Base-by-base conservation (phyloP, 2,329 filamentous ascomycete species). In the Exophiala alcalophila region DNA sequence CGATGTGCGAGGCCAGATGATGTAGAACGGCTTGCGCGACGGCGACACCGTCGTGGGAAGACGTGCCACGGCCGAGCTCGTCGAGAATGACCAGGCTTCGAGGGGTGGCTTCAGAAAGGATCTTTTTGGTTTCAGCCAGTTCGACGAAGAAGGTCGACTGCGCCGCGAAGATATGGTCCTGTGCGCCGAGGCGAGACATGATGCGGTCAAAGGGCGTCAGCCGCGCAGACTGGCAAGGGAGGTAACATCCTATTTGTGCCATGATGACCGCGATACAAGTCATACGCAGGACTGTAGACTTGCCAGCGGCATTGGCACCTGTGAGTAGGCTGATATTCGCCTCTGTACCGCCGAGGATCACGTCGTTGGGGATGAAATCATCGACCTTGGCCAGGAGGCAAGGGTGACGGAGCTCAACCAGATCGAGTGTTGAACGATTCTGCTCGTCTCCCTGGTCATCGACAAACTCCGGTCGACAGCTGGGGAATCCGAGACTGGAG, bases 61-160 rank as follows among this genome's bases (percentile, higher is more conserved):
- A 90, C 0, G 92, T 98, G 38, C 92, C 92, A 50, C 92, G 86
- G 33, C 92, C 92, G 0, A 98, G 81, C 63, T 98, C 92, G 64
- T 98, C 92, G 2, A 98, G 80, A 56, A 98, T 98, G 41, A 98
- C 92, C 1, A 98, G 80, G 0, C 89, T 96, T 8, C 91, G 86
- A 0, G 91, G 85, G 0, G 91, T 96, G 0, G 92, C 92, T 68
- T 97, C 92, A 0, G 87, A 81, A 1, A 98, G 75, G 36, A 98
- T 98, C 73, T 97, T 97, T 71, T 97, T 95, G 0, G 92, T 98
- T 64, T 98, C 92, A 0, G 89, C 90, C 2, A 98, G 72, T 66
- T 98, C 92, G 19, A 98, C 91, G 60, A 98, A 97, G 73, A 98
- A 98, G 2, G 92, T 98, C 10, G 87, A 94, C 65, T 98, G 92